Evolutionary conservation across 768 basidiomycete genomes (phyloP), one percentile per base, ranked within the genome.

Genomic region (Myochromella boudieri): DNA sequence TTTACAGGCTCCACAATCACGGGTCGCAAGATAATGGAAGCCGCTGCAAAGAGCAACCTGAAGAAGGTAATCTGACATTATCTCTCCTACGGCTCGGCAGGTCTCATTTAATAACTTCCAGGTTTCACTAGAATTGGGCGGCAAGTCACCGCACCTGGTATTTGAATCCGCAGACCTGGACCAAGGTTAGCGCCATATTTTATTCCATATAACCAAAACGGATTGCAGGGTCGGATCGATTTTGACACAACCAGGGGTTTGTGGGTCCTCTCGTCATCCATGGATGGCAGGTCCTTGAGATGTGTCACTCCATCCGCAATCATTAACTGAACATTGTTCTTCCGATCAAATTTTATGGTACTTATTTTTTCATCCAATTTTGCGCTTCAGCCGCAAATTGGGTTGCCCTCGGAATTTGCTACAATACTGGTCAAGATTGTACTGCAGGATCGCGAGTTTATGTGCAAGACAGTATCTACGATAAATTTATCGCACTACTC

Each of bases 1-100:
- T 97, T 97, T 67, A 97, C 95, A 7, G 95, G 95, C 37, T 92
- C 89, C 27, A 95, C 93, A 11, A 60, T 80, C 45, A 95, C 92
- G 4, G 95, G 95, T 18, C 80, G 93, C 18, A 89, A 86, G 60
- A 83, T 98, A 60, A 86, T 93, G 82, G 83, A 87, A 60, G 92
- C 95, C 11, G 91, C 95, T 2, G 91, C 95, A 6, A 85, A 86
- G 64, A 90, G 87, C 57, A 98, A 98, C 69, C 68, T 97, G 53
- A 98, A 98, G 69, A 95, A 95, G 76, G 93, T 79, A 11, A 9
- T 48, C 28, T 33, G 7, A 22, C 37, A 34, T 24, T 6, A 15
- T 26, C 20, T 42, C 27, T 46, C 34, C 24, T 34, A 25, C 14
- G 20, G 28, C 37, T n/a, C n/a, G n/a, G n/a, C n/a, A n/a, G n/a